Conservation (phyloP, 805 yeast genomes). For the Candida coleopterorum region DNA sequence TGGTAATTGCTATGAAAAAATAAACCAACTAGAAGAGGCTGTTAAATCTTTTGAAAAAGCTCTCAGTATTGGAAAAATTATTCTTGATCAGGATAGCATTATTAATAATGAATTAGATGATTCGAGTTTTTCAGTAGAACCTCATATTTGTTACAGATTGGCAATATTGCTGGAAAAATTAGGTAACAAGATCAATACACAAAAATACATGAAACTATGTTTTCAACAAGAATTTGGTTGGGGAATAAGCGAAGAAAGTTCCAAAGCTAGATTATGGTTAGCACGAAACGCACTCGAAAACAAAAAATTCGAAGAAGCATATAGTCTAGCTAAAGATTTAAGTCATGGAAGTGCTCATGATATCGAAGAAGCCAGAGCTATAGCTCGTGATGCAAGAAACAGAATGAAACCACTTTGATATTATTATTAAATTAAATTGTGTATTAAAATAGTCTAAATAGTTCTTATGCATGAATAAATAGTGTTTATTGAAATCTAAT, state of each 20-base stretch:
- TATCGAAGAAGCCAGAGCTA: conserved; percentile 82
- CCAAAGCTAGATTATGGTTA: conserved; percentile 82
- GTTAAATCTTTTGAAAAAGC: conserved; percentile 81
- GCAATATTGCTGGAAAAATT: conserved; percentile 62
- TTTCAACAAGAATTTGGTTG: conserved; percentile 59
- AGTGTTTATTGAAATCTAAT: neutral
- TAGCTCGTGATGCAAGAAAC: conserved; percentile 72
- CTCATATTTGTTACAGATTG: conserved; percentile 56
- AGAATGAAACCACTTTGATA: conserved; percentile 28
- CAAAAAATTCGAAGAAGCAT: conserved; percentile 62
- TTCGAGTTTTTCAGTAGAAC: conserved; percentile 19
- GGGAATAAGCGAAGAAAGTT: conserved; percentile 66
- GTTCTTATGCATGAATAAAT: neutral
- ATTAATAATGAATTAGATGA: conserved; percentile 4
- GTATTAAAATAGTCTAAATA: neutral
- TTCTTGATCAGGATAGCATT: conserved; percentile 12
- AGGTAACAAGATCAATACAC: conserved; percentile 50
- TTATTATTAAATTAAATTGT: neutral
- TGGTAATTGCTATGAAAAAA: conserved; percentile 82
- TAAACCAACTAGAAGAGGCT: conserved; percentile 66
- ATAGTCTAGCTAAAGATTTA: conserved; percentile 66
- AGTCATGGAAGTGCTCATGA: conserved; percentile 71
- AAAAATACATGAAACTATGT: conserved; percentile 61
- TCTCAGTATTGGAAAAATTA: conserved; percentile 43
- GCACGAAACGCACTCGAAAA: conserved; percentile 61